Percentiles rank a stretch among this genome's conserved stretches.
Evolutionary conservation across 352 stramenopile genomes (phyloP).

Genomic region (Pythium guiyangense): DNA sequence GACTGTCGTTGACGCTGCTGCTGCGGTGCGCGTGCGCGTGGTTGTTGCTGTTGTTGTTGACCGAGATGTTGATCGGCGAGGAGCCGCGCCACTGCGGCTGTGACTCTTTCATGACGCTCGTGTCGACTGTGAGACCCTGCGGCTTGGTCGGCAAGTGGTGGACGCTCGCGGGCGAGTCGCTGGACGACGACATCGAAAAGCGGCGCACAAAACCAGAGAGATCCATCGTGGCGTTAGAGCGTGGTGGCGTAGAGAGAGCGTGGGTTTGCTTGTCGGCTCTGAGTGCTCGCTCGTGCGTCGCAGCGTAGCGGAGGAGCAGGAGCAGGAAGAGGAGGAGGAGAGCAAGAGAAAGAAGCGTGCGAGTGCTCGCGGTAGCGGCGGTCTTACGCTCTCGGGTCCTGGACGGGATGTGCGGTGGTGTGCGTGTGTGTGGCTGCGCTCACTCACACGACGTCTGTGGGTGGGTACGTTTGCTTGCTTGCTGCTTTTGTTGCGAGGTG

Average conservation of each 20-base stretch:
- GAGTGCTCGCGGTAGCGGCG: too few species aligned
- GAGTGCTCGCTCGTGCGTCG: too few species aligned
- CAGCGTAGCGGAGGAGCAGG: too few species aligned
- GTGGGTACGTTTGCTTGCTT: too few species aligned
- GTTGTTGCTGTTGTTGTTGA: slow-evolving; percentile 13
- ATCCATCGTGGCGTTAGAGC: slow-evolving; percentile 20
- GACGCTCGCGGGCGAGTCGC: slow-evolving; percentile 10
- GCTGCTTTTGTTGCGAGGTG: too few species aligned
- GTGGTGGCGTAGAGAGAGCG: not conserved
- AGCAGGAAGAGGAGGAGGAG: too few species aligned
- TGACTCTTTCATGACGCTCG: slow-evolving; percentile 26
- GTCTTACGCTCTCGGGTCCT: too few species aligned
- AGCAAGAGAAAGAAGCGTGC: too few species aligned
- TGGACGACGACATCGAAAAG: slow-evolving; percentile 22
- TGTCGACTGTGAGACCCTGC: slow-evolving; percentile 40
- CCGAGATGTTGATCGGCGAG: slow-evolving; percentile 2
- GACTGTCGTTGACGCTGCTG: slow-evolving; percentile 1
- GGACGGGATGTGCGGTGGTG: too few species aligned
- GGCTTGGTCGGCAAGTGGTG: slow-evolving; percentile 19
- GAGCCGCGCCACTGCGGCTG: slow-evolving; percentile 20
- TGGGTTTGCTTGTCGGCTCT: not conserved
- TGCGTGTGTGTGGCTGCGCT: too few species aligned
- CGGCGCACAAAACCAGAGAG: slow-evolving; percentile 30
- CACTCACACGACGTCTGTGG: too few species aligned
- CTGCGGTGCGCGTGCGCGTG: too few species aligned